Evolutionary conservation across 768 basidiomycete genomes (phyloP).

Genomic region (Lepiota brunneoincarnata): DNA sequence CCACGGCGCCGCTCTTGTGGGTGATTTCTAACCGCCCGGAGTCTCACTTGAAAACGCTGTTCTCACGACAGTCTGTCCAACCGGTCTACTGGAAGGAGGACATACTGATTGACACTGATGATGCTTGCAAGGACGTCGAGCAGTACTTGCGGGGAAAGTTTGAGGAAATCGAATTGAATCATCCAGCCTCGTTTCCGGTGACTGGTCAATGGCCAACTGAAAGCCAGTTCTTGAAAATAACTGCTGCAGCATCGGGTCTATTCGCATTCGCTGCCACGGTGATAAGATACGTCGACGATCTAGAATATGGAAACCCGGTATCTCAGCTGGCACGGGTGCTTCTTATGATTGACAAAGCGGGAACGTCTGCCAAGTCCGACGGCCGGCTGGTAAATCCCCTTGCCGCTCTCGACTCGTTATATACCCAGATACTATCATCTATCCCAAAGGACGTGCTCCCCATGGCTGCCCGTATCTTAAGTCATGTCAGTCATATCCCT

Average conservation of each 20-base stretch:
- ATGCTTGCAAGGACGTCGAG: slow-evolving; percentile 16
- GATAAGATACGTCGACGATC: slow-evolving; percentile 17
- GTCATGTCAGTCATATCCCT: not conserved
- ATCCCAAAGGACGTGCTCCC: not conserved
- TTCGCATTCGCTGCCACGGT: slow-evolving; percentile 23
- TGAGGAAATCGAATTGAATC: not conserved
- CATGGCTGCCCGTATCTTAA: not conserved
- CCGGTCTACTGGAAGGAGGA: not conserved
- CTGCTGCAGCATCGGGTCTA: slow-evolving; percentile 17
- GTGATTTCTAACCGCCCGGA: slow-evolving; percentile 26
- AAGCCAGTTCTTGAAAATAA: slow-evolving; percentile 10
- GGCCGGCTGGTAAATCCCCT: not conserved
- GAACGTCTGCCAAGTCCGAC: not conserved
- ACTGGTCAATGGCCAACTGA: slow-evolving; percentile 17
- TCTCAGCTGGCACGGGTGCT: not conserved
- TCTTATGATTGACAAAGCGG: not conserved
- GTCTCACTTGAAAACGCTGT: slow-evolving; percentile 13
- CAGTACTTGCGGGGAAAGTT: slow-evolving; percentile 12
- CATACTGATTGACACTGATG: slow-evolving; percentile 11
- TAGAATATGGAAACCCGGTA: not conserved
- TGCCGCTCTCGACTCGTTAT: not conserved
- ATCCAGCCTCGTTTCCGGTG: not conserved
- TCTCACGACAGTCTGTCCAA: not conserved
- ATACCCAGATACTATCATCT: not conserved
- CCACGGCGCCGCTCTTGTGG: slow-evolving; percentile 17